Base-by-base conservation (phyloP, 768 basidiomycete genomes). In the Trametes villosa region DNA sequence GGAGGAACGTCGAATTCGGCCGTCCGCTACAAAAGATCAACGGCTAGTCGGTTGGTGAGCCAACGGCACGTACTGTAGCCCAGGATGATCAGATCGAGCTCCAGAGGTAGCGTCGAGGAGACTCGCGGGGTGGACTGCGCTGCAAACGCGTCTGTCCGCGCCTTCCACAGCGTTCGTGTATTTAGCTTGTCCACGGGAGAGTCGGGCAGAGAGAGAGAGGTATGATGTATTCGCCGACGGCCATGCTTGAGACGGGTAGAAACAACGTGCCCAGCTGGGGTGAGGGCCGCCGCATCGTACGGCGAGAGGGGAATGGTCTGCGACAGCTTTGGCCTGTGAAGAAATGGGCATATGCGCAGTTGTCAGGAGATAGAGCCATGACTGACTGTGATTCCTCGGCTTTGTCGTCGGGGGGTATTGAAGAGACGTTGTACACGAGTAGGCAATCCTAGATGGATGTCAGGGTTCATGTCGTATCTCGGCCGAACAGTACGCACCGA, bases 61-160 rank as follows among this genome's bases (percentile, higher is more conserved):
- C 9, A 31, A 22, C 7, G 27, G n/a, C 6, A 44, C 71, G 7
- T 47, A 72, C 71, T 64, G 36, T 61, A 66, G 1, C 92, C 93
- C 46, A 87, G 73, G 33, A 93, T 65, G 26, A 94, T 76, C 0
- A 72, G 55, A 34, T 86, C 82, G 0, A 84, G 71, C 45, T 86
- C 86, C 9, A 93, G 68, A 5, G 88, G 85, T 29, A 75, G 64
- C 27, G 68, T 61, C 26, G 59, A 65, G 2, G 73, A 67, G 0
- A 72, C 50, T 22, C 57, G 53, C n/a, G 60, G 55, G 22, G 20
- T 9, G 13, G 53, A 40, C 12, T 51, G 50, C 9, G 63, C 12
- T 26, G 29, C 36, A 36, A 49, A 38, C 13, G 44, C 51, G 18
- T 67, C 60, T 13, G 53, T 31, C 12, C 51, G 53, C 1, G 68